These are phyloP conservation scores for Clitocybe nebularis DNA, from an alignment of 1,284 basidiomycete genomes.

Conservation along the genomic window DNA sequence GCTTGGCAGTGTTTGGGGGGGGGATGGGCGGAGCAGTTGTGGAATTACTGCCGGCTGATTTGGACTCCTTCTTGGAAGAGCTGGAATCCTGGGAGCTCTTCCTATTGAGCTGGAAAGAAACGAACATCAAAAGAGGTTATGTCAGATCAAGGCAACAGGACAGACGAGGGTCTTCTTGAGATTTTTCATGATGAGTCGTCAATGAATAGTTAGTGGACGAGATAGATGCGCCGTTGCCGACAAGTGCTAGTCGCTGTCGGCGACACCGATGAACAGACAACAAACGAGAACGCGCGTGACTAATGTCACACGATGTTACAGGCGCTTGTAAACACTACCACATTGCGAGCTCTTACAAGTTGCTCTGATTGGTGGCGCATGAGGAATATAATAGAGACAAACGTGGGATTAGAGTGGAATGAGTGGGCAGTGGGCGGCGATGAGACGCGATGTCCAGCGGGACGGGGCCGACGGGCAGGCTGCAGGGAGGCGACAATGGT, in stretches of 20 bases:
- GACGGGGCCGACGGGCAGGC: no score
- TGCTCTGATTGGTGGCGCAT: no score
- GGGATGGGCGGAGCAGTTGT: conserved; percentile 55
- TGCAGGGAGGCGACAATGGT: no score
- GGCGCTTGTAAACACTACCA: background rate
- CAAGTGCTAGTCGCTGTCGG: conserved; percentile 15
- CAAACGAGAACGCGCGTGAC: conserved; percentile 18
- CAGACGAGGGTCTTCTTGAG: conserved; percentile 85
- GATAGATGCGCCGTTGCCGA: conserved; percentile 11
- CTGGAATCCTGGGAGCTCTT: conserved; percentile 64
- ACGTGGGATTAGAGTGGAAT: no score
- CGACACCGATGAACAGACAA: conserved; percentile 32
- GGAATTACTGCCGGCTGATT: conserved; percentile 40
- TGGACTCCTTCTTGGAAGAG: conserved; percentile 67
- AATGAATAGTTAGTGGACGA: conserved; percentile 7
- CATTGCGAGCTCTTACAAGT: no score
- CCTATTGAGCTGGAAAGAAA: conserved; percentile 49
- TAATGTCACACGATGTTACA: conserved; percentile 11
- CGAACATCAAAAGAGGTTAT: conserved; percentile 18
- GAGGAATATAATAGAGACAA: no score
- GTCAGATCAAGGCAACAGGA: conserved; percentile 17
- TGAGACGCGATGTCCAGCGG: no score
- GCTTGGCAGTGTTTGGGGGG: conserved; percentile 62
- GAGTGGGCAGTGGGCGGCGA: no score
- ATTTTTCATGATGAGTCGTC: conserved; percentile 66